Conservation (phyloP, 2,329 filamentous ascomycete species). For the Hymenoscyphus repandus region DNA sequence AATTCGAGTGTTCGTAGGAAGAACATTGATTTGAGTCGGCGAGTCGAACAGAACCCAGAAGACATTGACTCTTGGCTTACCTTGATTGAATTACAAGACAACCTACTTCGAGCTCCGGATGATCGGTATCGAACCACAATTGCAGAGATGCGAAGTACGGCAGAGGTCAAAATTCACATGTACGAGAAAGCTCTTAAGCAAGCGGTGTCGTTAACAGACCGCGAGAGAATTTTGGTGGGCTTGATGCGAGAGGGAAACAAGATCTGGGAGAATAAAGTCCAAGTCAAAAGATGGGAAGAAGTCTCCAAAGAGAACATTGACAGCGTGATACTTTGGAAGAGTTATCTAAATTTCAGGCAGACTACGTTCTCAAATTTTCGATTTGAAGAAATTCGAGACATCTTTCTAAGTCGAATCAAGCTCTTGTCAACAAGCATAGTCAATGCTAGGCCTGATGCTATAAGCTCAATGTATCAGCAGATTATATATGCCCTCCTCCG, state of each 20-base stretch:
- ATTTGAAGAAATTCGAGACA: slow-evolving; percentile 58
- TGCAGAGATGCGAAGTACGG: slow-evolving; percentile 62
- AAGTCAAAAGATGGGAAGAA: slow-evolving; percentile 61
- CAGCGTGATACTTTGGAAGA: slow-evolving; percentile 65
- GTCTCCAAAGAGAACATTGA: slow-evolving; percentile 49
- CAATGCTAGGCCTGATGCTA: background rate
- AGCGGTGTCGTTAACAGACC: slow-evolving; percentile 39
- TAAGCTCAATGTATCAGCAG: slow-evolving; percentile 29
- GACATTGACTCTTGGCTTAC: slow-evolving; percentile 71
- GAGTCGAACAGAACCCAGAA: slow-evolving; percentile 58
- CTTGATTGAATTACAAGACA: slow-evolving; percentile 74
- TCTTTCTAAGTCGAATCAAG: slow-evolving; percentile 56
- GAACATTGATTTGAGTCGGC: slow-evolving; percentile 57
- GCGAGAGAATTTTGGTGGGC: slow-evolving; percentile 58
- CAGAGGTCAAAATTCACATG: slow-evolving; percentile 75
- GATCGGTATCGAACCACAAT: slow-evolving; percentile 44
- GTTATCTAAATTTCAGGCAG: slow-evolving; percentile 68
- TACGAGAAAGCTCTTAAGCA: slow-evolving; percentile 71
- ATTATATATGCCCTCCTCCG: slow-evolving; percentile 69
- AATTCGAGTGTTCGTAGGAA: slow-evolving; percentile 46
- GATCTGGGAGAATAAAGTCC: slow-evolving; percentile 62
- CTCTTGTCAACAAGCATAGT: slow-evolving; percentile 29
- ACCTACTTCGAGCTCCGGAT: slow-evolving; percentile 50
- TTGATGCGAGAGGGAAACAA: slow-evolving; percentile 70
- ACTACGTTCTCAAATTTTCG: slow-evolving; percentile 61